Evolutionary conservation across 495 filamentous ascomycete genomes (phyloP).

Genomic region (Trichoderma erinaceum): DNA sequence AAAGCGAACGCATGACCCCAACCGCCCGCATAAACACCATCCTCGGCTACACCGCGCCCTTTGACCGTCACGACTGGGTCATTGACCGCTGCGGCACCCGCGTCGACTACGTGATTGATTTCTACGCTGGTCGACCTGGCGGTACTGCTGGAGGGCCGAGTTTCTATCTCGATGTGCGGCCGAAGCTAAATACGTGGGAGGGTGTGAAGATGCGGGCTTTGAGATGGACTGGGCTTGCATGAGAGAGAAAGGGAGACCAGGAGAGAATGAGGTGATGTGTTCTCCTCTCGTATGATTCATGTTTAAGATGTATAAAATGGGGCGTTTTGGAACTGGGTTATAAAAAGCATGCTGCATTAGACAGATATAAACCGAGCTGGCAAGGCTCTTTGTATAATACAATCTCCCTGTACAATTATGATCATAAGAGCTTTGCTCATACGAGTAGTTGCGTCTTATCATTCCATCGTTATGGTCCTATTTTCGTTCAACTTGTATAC

Average conservation of each 20-base stretch:
- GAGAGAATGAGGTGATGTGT: not conserved
- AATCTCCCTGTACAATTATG: slow-evolving; percentile 18
- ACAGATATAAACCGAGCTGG: slow-evolving; percentile 19
- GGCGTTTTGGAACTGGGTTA: not conserved
- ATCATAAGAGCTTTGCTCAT: not conserved
- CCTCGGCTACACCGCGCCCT: slow-evolving; percentile 82
- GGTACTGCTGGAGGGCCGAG: slow-evolving; percentile 55
- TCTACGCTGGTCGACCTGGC: slow-evolving; percentile 73
- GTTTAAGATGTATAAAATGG: not conserved
- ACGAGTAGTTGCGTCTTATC: not conserved
- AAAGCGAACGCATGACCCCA: slow-evolving; percentile 67
- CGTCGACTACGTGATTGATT: slow-evolving; percentile 96
- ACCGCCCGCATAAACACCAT: slow-evolving; percentile 73
- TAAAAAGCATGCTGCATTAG: slow-evolving; percentile 15
- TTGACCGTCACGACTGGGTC: slow-evolving; percentile 97
- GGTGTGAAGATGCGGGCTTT: slow-evolving; percentile 77
- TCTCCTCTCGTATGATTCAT: not conserved
- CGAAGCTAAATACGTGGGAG: slow-evolving; percentile 88
- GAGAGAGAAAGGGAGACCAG: slow-evolving; percentile 13
- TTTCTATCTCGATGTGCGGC: slow-evolving; percentile 92
- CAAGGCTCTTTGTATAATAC: slow-evolving; percentile 17
- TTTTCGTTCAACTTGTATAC: not conserved
- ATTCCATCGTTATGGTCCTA: not conserved
- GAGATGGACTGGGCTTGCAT: slow-evolving; percentile 55
- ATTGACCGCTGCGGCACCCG: slow-evolving; percentile 85